Percentiles rank a stretch among this genome's conserved stretches.
Conservation (phyloP, 176 grass and related monocot species). For the bread wheat (Triticum aestivum) region IWGSC_CS_RefSeq_v2.1 NC_057803.1:731343726-731344225, state of each 20-base stretch:
- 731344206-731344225: background rate
- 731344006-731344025: background rate
- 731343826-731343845: too few relatives aligned
- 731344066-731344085: background rate
- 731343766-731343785: too few relatives aligned
- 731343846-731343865: background rate
- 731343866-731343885: too few relatives aligned
- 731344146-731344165: background rate
- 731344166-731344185: background rate
- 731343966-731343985: background rate
- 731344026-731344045: background rate
- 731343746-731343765: background rate
- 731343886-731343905: too few relatives aligned
- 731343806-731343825: too few relatives aligned
- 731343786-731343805: too few relatives aligned
- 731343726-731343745: conserved; percentile 4
- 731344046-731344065: background rate
- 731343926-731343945: too few relatives aligned
- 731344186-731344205: background rate
- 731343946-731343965: background rate
- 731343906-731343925: too few relatives aligned
- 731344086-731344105: background rate
- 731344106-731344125: background rate
- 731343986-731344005: background rate
- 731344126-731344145: background rate